Conservation (phyloP, 1,139 yeast genomes). For the Blastobotrys illinoisensis region DNA sequence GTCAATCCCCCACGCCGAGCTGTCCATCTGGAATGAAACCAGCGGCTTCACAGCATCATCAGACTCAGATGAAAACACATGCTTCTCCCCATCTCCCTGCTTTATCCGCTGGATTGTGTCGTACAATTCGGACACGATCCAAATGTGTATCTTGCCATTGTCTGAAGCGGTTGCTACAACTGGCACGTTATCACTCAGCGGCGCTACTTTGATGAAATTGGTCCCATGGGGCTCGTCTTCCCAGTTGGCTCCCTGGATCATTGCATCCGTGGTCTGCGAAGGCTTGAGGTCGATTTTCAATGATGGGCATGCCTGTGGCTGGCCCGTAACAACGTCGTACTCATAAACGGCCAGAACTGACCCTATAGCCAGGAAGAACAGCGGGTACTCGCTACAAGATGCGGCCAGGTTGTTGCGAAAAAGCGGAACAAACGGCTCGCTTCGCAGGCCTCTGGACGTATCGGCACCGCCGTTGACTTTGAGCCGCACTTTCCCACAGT, state of each 20-base stretch:
- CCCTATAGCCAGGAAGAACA: conserved; percentile 21
- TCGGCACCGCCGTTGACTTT: background rate
- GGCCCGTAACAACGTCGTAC: conserved; percentile 17
- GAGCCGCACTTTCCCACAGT: background rate
- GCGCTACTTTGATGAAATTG: conserved; percentile 41
- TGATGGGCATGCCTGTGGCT: conserved; percentile 13
- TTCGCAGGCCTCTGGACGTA: background rate
- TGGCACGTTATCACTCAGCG: conserved; percentile 29
- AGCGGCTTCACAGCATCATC: conserved; percentile 31
- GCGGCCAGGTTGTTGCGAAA: conserved; percentile 24
- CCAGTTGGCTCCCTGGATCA: conserved; percentile 25
- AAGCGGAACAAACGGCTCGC: conserved; percentile 10
- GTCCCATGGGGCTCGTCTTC: conserved; percentile 47
- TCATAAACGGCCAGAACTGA: conserved; percentile 18
- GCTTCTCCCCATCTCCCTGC: background rate
- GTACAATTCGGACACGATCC: background rate
- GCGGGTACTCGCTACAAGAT: conserved; percentile 16
- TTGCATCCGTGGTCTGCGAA: conserved; percentile 15
- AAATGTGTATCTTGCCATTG: conserved; percentile 50
- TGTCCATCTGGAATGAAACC: conserved; percentile 36
- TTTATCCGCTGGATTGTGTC: background rate
- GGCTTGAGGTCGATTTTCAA: conserved; percentile 19
- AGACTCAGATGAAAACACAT: conserved; percentile 3
- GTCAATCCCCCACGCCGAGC: conserved; percentile 68
- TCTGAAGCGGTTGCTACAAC: conserved; percentile 47